These are phyloP conservation scores for Plasmodium ovale DNA, from an alignment of 169 alveolate genomes.

Conservation along the genomic window DNA sequence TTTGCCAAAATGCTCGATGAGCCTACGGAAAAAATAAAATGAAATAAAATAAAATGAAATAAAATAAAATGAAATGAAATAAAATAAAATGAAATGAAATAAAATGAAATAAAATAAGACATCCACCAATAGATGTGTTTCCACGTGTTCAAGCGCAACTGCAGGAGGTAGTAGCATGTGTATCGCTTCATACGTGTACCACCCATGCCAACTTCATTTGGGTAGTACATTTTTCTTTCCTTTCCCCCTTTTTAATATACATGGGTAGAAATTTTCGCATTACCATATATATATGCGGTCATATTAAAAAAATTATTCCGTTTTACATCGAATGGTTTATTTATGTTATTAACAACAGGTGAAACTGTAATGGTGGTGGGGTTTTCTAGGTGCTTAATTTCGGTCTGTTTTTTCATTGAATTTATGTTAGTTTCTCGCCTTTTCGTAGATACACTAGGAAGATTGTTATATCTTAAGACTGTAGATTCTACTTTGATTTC, in stretches of 20 bases:
- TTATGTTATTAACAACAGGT: neutral
- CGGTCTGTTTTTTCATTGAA: slow-evolving; percentile 5
- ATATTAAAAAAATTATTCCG: slow-evolving; percentile 52
- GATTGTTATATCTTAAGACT: slow-evolving; percentile 10
- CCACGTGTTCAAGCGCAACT: no score
- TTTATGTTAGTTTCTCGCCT: neutral
- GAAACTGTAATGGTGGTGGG: neutral
- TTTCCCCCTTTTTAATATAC: neutral
- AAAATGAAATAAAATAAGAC: no score
- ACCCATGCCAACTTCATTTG: no score
- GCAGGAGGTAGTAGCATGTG: no score
- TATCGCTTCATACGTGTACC: no score
- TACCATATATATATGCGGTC: slow-evolving; percentile 74
- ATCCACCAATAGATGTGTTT: no score
- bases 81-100: no score
- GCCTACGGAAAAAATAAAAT: slow-evolving; percentile 11
- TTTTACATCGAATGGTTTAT: slow-evolving; percentile 34
- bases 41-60: neutral
- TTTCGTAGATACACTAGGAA: neutral
- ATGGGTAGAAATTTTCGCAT: neutral
- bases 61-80: no score
- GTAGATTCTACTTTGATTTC: slow-evolving; percentile 56
- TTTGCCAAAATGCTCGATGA: slow-evolving; percentile 34
- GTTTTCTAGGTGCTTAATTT: slow-evolving; percentile 4
- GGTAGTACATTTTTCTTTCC: no score